A percentile compares a stretch with the other conserved stretches of the same genome.
Evolutionary conservation across 345 rosid genomes (phyloP).

Genomic region (Sisymbrium altissimum): DNA sequence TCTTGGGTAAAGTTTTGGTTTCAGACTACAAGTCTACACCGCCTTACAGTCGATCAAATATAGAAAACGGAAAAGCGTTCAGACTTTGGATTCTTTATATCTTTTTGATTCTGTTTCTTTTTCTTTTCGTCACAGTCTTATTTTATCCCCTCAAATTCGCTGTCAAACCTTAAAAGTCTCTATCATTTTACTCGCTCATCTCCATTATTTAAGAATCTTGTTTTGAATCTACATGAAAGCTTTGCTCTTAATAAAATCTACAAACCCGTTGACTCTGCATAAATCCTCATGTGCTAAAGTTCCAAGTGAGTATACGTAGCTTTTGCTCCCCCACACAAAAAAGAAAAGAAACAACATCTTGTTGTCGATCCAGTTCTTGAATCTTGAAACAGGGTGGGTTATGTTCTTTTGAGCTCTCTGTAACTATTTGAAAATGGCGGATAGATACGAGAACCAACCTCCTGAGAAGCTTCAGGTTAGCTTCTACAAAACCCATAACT

Average conservation of each 20-base stretch:
- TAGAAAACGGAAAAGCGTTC: not conserved
- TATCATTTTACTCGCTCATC: not conserved
- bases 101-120: not conserved
- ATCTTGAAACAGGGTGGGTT: slow-evolving; percentile 46
- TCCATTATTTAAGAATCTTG: slow-evolving; percentile 14
- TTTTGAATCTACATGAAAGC: slow-evolving; percentile 5
- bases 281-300: slow-evolving; percentile 1
- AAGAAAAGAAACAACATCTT: not conserved
- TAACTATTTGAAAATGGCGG: slow-evolving; percentile 14
- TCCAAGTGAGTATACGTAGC: not conserved
- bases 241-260: not conserved
- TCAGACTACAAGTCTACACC: slow-evolving; percentile 11
- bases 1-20: not conserved
- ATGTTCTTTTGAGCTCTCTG: slow-evolving; percentile 60
- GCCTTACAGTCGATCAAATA: not conserved
- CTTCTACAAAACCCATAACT: not conserved
- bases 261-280: not conserved
- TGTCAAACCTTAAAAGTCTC: slow-evolving; percentile 13
- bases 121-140: slow-evolving; percentile 13
- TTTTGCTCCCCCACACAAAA: not conserved
- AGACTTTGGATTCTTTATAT: slow-evolving; percentile 13
- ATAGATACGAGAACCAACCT: slow-evolving; percentile 5
- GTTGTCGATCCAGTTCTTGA: not conserved
- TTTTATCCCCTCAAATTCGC: slow-evolving; percentile 5
- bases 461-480: slow-evolving; percentile 27